phyloP scores from a whole-genome alignment of 768 basidiomycete genomes.

The Calocera viscosa region DNA sequence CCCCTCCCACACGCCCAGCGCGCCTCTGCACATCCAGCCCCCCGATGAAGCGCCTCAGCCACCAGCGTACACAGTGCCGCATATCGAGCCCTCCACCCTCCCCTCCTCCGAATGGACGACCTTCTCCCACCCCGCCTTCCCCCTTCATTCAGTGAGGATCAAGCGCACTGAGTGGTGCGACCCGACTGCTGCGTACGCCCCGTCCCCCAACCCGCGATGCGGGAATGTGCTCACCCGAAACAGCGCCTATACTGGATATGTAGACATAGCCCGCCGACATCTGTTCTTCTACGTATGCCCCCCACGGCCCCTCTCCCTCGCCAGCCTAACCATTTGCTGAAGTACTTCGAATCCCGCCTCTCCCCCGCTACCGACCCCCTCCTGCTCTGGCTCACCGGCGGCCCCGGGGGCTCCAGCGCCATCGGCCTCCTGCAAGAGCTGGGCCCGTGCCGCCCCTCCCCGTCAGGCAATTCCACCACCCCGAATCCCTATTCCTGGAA shows the following conservation, averaged over 20 bases:
- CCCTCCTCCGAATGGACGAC: conserved; percentile 4
- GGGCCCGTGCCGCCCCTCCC: not conserved
- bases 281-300: conserved; percentile 19
- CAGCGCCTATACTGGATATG: conserved; percentile 16
- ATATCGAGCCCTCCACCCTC: not conserved
- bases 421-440: not conserved
- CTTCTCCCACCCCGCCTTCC: conserved; percentile 11
- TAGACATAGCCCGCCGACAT: conserved; percentile 13
- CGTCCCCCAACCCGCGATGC: no score
- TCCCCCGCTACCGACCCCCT: not conserved
- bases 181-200: conserved; percentile 24
- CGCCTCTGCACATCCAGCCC: no score
- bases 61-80: no score
- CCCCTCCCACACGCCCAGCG: no score
- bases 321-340: not conserved
- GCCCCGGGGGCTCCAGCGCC: not conserved
- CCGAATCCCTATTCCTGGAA: not conserved
- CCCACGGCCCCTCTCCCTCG: not conserved
- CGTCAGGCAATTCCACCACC: not conserved
- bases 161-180: conserved; percentile 14
- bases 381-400: not conserved
- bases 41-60: no score
- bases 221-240: no score
- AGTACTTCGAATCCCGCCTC: not conserved
- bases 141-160: conserved; percentile 11